Conservation (phyloP, 805 yeast genomes). For the Pichia exigua region DNA sequence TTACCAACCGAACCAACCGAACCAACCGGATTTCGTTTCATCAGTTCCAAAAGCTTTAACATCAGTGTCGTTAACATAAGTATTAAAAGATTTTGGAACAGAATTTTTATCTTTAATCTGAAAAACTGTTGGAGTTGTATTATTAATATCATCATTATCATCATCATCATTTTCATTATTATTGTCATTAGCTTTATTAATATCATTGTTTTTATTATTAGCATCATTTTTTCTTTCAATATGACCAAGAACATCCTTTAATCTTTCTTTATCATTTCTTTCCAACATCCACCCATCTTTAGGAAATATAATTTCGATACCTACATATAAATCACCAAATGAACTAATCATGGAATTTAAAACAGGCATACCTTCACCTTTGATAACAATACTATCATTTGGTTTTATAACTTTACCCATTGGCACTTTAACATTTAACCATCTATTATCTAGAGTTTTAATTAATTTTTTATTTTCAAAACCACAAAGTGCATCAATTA, state of each 20-base stretch:
- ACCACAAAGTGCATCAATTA: slow-evolving; percentile 83
- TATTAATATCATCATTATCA: slow-evolving; percentile 20
- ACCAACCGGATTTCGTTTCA: slow-evolving; percentile 16
- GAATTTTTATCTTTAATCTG: slow-evolving; percentile 16
- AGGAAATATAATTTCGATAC: slow-evolving; percentile 73
- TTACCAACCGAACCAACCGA: slow-evolving; percentile 8
- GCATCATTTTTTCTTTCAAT: slow-evolving; percentile 21
- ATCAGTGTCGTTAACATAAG: slow-evolving; percentile 20
- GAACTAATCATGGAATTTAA: slow-evolving; percentile 23
- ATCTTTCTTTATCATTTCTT: slow-evolving; percentile 48
- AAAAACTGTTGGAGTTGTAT: slow-evolving; percentile 17
- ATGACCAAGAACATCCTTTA: slow-evolving; percentile 45
- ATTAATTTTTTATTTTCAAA: slow-evolving; percentile 54
- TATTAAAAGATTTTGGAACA: slow-evolving; percentile 24
- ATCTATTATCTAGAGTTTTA: slow-evolving; percentile 75
- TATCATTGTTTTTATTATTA: slow-evolving; percentile 22
- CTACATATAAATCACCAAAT: slow-evolving; percentile 63
- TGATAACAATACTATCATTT: slow-evolving; percentile 54
- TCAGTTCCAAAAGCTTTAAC: slow-evolving; percentile 23
- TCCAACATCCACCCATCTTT: slow-evolving; percentile 79
- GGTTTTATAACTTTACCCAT: slow-evolving; percentile 79
- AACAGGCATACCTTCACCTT: slow-evolving; percentile 81
- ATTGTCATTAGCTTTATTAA: slow-evolving; percentile 16
- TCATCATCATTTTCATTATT: slow-evolving; percentile 25
- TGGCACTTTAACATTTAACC: slow-evolving; percentile 55